Conservation (phyloP, 257 asterid genomes). For the Agastache rugosa region DNA sequence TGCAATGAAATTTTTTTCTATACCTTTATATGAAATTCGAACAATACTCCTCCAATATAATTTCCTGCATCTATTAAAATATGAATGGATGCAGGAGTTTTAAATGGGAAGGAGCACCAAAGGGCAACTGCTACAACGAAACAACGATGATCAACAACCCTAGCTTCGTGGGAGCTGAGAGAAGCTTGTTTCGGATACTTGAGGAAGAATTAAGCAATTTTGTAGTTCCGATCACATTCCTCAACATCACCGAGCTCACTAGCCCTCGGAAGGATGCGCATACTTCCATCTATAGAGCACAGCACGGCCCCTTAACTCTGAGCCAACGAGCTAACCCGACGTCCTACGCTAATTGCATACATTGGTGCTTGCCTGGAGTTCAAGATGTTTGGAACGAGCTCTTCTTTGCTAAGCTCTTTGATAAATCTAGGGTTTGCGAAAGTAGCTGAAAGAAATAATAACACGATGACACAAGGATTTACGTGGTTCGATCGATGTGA, state of each 20-base stretch:
- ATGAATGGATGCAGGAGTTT: slow-evolving; percentile 49
- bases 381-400: slow-evolving; percentile 88
- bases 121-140: slow-evolving; percentile 70
- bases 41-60: no score
- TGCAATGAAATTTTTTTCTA: no score
- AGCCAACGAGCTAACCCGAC: slow-evolving; percentile 55
- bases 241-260: slow-evolving; percentile 73
- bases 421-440: no score
- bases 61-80: no score
- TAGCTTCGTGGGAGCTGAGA: slow-evolving; percentile 53
- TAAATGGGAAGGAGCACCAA: slow-evolving; percentile 69
- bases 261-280: slow-evolving; percentile 77
- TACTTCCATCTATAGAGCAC: slow-evolving; percentile 68
- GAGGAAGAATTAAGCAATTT: slow-evolving; percentile 53
- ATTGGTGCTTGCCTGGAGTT: slow-evolving; percentile 90
- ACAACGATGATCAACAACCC: slow-evolving; percentile 55
- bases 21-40: no score
- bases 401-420: slow-evolving; percentile 68
- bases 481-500: no score
- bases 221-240: slow-evolving; percentile 58
- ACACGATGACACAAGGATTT: no score
- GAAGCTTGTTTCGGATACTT: slow-evolving; percentile 48
- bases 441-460: no score
- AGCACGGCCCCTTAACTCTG: slow-evolving; percentile 50
- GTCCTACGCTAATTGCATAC: slow-evolving; percentile 80